Conservation (phyloP, 345 rosid genomes). For the Linum tenue region DNA sequence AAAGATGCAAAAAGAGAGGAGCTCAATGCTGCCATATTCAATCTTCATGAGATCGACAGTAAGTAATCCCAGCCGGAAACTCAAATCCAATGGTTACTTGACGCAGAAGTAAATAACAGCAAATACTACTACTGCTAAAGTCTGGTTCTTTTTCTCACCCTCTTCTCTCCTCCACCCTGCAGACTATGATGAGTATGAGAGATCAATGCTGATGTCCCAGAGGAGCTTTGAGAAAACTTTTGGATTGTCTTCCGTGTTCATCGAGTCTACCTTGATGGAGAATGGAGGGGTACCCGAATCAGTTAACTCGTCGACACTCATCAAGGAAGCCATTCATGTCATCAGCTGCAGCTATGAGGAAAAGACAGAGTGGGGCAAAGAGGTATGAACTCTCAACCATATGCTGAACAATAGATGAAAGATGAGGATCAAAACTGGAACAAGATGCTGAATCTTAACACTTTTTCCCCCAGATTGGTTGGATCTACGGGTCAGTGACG, state of each 20-base stretch:
- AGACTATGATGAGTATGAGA: slow-evolving; percentile 87
- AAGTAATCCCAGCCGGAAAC: slow-evolving; percentile 18
- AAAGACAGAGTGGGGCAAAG: slow-evolving; percentile 97
- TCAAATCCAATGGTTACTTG: slow-evolving; percentile 1
- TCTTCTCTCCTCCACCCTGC: slow-evolving; percentile 15
- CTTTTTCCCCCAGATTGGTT: slow-evolving; percentile 50
- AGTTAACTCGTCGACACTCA: slow-evolving; percentile 62
- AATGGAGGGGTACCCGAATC: slow-evolving; percentile 93
- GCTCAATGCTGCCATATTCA: slow-evolving; percentile 86
- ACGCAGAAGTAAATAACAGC: neutral
- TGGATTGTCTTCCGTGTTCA: slow-evolving; percentile 87
- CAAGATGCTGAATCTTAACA: neutral
- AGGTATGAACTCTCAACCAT: slow-evolving; percentile 30
- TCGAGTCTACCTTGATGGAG: slow-evolving; percentile 86
- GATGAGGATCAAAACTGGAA: neutral
- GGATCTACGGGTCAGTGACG: slow-evolving; percentile 95
- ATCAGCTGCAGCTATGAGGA: slow-evolving; percentile 94
- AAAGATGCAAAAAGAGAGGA: slow-evolving; percentile 83
- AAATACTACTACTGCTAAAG: neutral
- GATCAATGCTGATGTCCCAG: slow-evolving; percentile 89
- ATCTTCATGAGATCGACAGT: slow-evolving; percentile 81
- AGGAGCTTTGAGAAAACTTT: slow-evolving; percentile 93
- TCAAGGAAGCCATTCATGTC: slow-evolving; percentile 97
- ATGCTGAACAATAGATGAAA: neutral
- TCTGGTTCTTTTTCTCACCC: neutral